Evolutionary conservation across 306 rosid genomes (phyloP), one percentile per base, ranked within the genome.

Genomic region (Casuarina glauca): DNA sequence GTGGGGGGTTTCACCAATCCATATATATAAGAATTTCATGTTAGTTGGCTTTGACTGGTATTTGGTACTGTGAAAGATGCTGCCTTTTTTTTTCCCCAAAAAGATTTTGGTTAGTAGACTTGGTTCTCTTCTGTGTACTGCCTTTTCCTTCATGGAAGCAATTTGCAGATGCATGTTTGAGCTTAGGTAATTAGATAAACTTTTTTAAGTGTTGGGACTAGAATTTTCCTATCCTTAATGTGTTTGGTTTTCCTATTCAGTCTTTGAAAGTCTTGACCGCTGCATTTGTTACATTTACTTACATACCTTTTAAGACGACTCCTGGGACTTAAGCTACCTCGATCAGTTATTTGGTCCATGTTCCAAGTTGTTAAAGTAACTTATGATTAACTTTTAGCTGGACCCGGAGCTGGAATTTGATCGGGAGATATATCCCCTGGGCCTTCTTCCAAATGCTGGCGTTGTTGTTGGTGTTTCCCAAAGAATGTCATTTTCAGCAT

Each of bases 331-430:
- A 16, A 72, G 35, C 39, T 74, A 72, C 57, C 76, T 63, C 75
- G 61, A 70, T 71, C 67, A 81, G 42, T 83, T 76, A 54, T 74
- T 66, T 6, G 19, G 38, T 78, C 77, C 9, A 43, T 79, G 70
- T 63, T 3, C 74, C 45, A 76, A 78, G 73, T 57, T 76, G 77
- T 36, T 74, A 61, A 44, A 69, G 68, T 83, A 66, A 73, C 70
- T 82, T 62, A 38, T 66, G 19, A 32, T 84, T 61, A 51, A 79
- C 66, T 85, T 82, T 78, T 74, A 95, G 98, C 82, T 92, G 98
- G 98, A 95, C 81, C 98, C 98, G 2, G 98, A 95, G 88, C 93
- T 91, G 84, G 98, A 95, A 89, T 95, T 95, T 58, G 98, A 95
- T 83, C 97, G 97, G n/a, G 98, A 95, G 88, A 90, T 95, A 74